These are phyloP conservation scores for Lipomyces starkeyi DNA, from an alignment of 805 yeast genomes.

Conservation along the genomic window DNA sequence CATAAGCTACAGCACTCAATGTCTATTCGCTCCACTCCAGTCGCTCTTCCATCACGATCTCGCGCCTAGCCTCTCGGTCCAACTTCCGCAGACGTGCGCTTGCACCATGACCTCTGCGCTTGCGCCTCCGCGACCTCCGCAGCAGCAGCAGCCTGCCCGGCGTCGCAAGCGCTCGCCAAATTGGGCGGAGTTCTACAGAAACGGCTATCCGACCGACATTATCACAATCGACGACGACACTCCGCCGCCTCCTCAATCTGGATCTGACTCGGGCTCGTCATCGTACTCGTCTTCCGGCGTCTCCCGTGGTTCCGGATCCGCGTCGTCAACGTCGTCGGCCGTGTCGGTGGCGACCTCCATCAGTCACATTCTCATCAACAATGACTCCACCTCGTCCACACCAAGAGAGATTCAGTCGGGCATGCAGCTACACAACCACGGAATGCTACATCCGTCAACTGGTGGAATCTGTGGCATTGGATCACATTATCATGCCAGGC, in stretches of 20 bases:
- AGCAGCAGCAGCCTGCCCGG: conserved; percentile 12
- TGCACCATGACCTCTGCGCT: conserved; percentile 13
- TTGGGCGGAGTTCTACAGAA: conserved; percentile 45
- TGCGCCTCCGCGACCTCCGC: conserved; percentile 1
- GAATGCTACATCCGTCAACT: conserved; percentile 1
- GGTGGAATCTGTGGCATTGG: not conserved
- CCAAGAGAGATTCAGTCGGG: not conserved
- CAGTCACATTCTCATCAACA: conserved; percentile 15
- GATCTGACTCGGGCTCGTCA: conserved; percentile 6
- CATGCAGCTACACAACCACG: not conserved
- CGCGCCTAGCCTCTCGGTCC: not conserved
- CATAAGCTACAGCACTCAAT: not conserved
- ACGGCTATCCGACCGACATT: conserved; percentile 45
- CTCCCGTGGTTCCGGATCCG: conserved; percentile 17
- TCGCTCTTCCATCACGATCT: not conserved
- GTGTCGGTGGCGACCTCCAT: conserved; percentile 22
- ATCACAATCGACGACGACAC: conserved; percentile 46
- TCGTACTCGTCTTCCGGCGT: conserved; percentile 13
- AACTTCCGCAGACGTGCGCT: not conserved
- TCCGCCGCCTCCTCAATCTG: conserved; percentile 30
- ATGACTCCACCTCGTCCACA: not conserved
- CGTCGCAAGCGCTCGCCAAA: conserved; percentile 37
- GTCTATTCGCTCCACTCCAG: not conserved
- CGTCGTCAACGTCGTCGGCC: conserved; percentile 25
- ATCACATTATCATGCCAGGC: not conserved